phyloP scores from a whole-genome alignment of 176 grass and related monocot genomes.

The Rhynchospora tenuis region DNA sequence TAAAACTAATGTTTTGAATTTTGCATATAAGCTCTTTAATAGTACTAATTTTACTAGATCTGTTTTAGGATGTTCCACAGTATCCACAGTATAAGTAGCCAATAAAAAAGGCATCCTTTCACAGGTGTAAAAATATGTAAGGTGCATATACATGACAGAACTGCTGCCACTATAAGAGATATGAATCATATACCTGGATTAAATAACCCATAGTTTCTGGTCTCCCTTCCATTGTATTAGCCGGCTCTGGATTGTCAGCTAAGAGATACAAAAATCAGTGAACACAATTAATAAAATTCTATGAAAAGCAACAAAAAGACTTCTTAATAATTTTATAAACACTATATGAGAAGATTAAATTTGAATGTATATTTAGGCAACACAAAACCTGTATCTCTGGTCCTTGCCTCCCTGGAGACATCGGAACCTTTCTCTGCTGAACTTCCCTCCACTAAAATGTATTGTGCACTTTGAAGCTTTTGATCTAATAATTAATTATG shows the following conservation, averaged over 20 bases:
- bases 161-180: background rate
- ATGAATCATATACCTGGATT: background rate
- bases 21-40: background rate
- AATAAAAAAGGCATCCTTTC: background rate
- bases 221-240: background rate
- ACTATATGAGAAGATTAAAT: background rate
- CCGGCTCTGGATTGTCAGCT: background rate
- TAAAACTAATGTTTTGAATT: background rate
- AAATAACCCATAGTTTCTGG: background rate
- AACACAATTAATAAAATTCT: background rate
- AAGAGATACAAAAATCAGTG: constrained; percentile 1
- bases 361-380: background rate
- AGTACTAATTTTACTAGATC: background rate
- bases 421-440: background rate
- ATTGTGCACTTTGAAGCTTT: background rate
- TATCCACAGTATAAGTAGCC: background rate
- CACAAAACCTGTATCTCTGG: background rate
- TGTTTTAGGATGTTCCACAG: background rate
- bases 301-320: background rate
- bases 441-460: background rate
- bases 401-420: background rate
- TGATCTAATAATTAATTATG: constrained; percentile 13
- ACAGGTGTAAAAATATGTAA: background rate
- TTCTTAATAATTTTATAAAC: background rate
- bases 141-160: background rate